Base-by-base conservation (phyloP, 2,329 filamentous ascomycete genomes). In the Rhexocercosporidium sp. region DNA sequence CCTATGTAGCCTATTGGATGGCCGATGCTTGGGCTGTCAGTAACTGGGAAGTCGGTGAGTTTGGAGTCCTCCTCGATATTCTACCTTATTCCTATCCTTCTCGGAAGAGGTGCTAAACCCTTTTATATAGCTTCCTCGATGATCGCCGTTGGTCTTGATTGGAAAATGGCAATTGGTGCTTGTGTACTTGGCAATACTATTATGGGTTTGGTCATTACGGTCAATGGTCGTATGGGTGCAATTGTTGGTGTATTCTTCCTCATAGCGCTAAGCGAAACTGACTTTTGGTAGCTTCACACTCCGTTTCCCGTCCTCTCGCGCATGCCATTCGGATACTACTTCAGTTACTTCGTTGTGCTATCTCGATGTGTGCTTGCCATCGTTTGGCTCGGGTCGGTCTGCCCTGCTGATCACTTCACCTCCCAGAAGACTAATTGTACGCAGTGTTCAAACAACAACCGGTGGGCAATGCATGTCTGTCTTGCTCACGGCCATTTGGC, bases 401-500 rank as follows among this genome's bases (percentile, higher is more conserved):
- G 12, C 54, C 29, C 34, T n/a, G 37, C 18, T 18, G 16, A 54
- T 46, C 49, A 56, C 27, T 59, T 62, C 39, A 27, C 20, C 16
- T 12, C 53, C 25, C n/a, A 59, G 11, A 20, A 59, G 31, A 31
- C 54, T 66, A 54, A 66, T 12, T 53, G 22, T 61, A 76, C 1
- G 16, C 76, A 39, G 88, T 0, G 89, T 91, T 56, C 88, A 91
- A 71, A 87, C 85, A 47, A 86, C 87, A 67, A 89, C 89, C 69
- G 88, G 89, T 0, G 87, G 84, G 0, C 85, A 86, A 56, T 79
- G 78, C 71, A 77, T 82, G 37, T 80, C 79, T 0, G 77, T 80
- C 65, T 82, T 84, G 72, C 74, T 84, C 31, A 76, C 75, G 3
- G 79, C 82, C 12, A 81, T 82, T 61, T 88, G 86, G 84, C 87